A percentile compares a stretch with the other conserved stretches of the same genome.
Evolutionary conservation across 176 grass and related monocot species (phyloP).

Genomic region (bread wheat (Triticum aestivum)): IWGSC_CS_RefSeq_v2.1 NC_057798.1:611683147-611683646

Average conservation of each 20-base stretch:
- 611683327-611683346: background rate
- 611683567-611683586: background rate
- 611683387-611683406: constrained; percentile 21
- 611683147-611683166: background rate
- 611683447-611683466: constrained; percentile 4
- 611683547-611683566: background rate
- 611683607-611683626: background rate
- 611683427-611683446: background rate
- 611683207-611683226: background rate
- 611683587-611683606: background rate
- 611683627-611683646: constrained; percentile 42
- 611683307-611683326: background rate
- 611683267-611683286: background rate
- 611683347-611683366: background rate
- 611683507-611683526: constrained; percentile 15
- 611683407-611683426: background rate
- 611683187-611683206: background rate
- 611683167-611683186: background rate
- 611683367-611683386: background rate
- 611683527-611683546: background rate
- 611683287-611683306: background rate
- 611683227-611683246: background rate
- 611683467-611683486: background rate
- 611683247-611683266: background rate
- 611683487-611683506: background rate